Evolutionary conservation across 2,329 filamentous ascomycete genomes (phyloP).

Genomic region (Diaporthe amygdali): DNA sequence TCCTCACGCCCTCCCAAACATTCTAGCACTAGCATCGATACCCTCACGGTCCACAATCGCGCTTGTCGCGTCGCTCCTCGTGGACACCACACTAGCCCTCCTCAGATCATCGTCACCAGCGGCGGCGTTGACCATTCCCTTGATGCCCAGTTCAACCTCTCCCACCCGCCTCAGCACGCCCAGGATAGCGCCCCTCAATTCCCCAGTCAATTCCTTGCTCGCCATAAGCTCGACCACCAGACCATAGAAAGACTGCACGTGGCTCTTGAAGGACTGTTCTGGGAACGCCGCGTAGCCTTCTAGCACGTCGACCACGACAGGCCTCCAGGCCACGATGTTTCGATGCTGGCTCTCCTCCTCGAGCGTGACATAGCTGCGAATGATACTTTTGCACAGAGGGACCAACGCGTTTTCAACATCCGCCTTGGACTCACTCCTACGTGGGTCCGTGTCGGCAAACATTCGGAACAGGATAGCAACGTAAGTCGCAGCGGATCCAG

Average conservation of each 20-base stretch:
- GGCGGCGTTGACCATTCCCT: constrained; percentile 47
- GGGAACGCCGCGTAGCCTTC: constrained; percentile 92
- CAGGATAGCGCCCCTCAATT: constrained; percentile 80
- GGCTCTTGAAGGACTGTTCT: constrained; percentile 75
- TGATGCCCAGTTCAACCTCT: constrained; percentile 70
- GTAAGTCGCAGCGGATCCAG: constrained; percentile 90
- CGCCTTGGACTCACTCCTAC: constrained; percentile 77
- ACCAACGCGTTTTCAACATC: constrained; percentile 93
- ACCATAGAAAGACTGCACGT: constrained; percentile 86
- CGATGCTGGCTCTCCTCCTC: constrained; percentile 97
- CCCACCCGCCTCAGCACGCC: constrained; percentile 81
- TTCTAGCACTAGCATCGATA: constrained; percentile 33
- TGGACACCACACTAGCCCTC: constrained; percentile 47
- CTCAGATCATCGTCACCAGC: constrained; percentile 34
- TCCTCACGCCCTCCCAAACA: constrained; percentile 21
- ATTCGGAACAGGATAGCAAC: constrained; percentile 95
- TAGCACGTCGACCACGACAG: constrained; percentile 94
- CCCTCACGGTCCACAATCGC: constrained; percentile 29
- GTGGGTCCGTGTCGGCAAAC: constrained; percentile 88
- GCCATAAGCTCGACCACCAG: constrained; percentile 78
- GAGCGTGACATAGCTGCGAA: constrained; percentile 81
- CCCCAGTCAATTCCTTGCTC: constrained; percentile 78
- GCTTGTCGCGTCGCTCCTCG: constrained; percentile 20
- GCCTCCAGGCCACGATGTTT: constrained; percentile 96
- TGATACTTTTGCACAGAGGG: constrained; percentile 93